Evolutionary conservation across 2,329 filamentous ascomycete genomes (phyloP), one percentile per base, ranked within the genome.

Genomic region (Thelonectria discophora): DNA sequence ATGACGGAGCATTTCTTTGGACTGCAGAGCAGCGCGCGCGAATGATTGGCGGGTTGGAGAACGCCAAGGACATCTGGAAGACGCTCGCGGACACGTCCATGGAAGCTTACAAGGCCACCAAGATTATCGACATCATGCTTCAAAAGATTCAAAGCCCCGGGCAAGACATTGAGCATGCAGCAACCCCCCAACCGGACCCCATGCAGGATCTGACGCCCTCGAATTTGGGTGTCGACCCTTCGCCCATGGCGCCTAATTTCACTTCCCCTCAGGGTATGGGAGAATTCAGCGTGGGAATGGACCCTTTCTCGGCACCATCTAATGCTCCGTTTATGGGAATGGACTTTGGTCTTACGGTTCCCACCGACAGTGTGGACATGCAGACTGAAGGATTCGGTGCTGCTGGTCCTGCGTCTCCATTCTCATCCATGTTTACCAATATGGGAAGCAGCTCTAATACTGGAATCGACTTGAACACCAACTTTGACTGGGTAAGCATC

Each of bases 31-130:
- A 89, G 73, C 85, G 90, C 10, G 82, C 87, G 30, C 90, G 91
- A 67, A 96, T 97, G 91, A 82, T 95, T 30, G 78, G 82, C 20
- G 86, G 88, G 1, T 84, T 98, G 3, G 89, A 94, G 72, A 84
- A 84, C 17, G 91, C 91, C 9, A 85, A 87, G 47, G 82, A 85
- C 17, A 95, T 98, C 58, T 98, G 94, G 93, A 88, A 90, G 50
- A 87, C 87, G 10, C 81, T 93, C 11, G 86, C 88, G 3, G 90
- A 95, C 56, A 83, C 88, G 21, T 95, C 91, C 1, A 90, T 97
- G 79, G 94, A 98, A 68, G 93, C 94, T 0, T 94, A 89, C 79
- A 98, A 98, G 78, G 94, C 93, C 1, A 88, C 88, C 42, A 88
- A 87, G 43, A 85, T 94, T 21, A 81, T 98, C n/a, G 88, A 88